phyloP scores from a whole-genome alignment of 306 rosid species.

The Datisca glomerata region DNA sequence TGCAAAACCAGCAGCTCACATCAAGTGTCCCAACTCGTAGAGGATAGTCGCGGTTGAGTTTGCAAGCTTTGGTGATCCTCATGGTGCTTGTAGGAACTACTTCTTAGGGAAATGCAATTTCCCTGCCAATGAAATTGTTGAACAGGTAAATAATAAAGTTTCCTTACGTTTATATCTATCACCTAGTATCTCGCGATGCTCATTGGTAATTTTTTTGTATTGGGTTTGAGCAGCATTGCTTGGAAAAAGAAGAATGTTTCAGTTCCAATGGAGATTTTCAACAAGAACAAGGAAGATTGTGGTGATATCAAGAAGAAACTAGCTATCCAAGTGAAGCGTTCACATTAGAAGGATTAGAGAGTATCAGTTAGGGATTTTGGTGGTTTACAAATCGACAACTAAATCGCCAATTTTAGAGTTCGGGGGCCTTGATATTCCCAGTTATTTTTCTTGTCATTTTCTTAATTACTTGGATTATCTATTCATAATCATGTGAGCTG shows the following conservation, averaged over 20 bases:
- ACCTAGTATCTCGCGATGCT: neutral
- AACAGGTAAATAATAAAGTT: slow-evolving; percentile 19
- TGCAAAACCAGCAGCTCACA: slow-evolving; percentile 16
- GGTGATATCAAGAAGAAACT: slow-evolving; percentile 27
- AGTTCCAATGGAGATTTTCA: slow-evolving; percentile 31
- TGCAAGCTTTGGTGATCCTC: slow-evolving; percentile 68
- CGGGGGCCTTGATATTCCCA: no score
- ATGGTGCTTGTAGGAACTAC: slow-evolving; percentile 44
- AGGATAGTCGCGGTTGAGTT: slow-evolving; percentile 43
- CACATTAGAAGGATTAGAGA: neutral
- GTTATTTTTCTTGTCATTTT: no score
- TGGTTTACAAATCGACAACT: no score
- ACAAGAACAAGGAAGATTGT: slow-evolving; percentile 27
- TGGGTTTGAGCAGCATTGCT: slow-evolving; percentile 30
- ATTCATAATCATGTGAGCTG: no score
- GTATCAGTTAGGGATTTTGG: no score
- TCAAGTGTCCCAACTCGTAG: slow-evolving; percentile 32
- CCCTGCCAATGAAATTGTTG: slow-evolving; percentile 22
- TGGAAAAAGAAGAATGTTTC: slow-evolving; percentile 36
- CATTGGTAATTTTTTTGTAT: neutral
- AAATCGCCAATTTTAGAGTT: no score
- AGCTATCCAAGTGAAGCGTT: slow-evolving; percentile 52
- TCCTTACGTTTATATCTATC: neutral
- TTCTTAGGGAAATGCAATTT: slow-evolving; percentile 33
- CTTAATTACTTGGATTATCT: no score